Evolutionary conservation across 768 basidiomycete genomes (phyloP).

Genomic region (Termitomyces sp.): DNA sequence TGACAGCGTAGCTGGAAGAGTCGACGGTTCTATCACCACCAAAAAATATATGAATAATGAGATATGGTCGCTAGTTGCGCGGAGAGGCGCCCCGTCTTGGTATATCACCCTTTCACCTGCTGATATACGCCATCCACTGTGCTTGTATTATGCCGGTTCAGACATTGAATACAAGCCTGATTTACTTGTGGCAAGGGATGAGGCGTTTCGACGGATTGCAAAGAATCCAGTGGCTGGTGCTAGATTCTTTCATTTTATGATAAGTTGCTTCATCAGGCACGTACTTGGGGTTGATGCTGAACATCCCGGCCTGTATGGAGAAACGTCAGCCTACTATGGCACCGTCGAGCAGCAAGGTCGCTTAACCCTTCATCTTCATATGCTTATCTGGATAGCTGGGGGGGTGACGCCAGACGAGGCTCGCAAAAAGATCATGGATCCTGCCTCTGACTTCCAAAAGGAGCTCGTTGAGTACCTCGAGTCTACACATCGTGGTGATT

Average conservation of each 20-base stretch:
- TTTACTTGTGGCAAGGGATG: not conserved
- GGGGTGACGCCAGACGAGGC: not conserved
- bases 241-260: constrained; percentile 27
- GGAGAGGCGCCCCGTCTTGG: constrained; percentile 26
- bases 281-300: constrained; percentile 16
- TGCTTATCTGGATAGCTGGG: no score
- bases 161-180: constrained; percentile 12
- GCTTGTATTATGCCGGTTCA: constrained; percentile 26
- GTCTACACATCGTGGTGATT: not conserved
- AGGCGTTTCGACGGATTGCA: not conserved
- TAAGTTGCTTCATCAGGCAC: constrained; percentile 20
- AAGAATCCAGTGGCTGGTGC: constrained; percentile 25
- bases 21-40: constrained; percentile 14
- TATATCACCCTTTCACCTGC: constrained; percentile 29
- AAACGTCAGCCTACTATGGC: constrained; percentile 13
- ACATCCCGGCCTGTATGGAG: constrained; percentile 22
- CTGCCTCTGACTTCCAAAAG: constrained; percentile 3
- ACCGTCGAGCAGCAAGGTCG: constrained; percentile 27
- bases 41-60: constrained; percentile 27
- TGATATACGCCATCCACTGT: constrained; percentile 25
- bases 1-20: constrained; percentile 28
- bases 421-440: constrained; percentile 4
- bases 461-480: constrained; percentile 1
- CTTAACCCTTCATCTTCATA: no score
- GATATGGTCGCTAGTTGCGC: constrained; percentile 23